Conservation (phyloP, 805 yeast species). For the Sungouiella thailandica region DNA sequence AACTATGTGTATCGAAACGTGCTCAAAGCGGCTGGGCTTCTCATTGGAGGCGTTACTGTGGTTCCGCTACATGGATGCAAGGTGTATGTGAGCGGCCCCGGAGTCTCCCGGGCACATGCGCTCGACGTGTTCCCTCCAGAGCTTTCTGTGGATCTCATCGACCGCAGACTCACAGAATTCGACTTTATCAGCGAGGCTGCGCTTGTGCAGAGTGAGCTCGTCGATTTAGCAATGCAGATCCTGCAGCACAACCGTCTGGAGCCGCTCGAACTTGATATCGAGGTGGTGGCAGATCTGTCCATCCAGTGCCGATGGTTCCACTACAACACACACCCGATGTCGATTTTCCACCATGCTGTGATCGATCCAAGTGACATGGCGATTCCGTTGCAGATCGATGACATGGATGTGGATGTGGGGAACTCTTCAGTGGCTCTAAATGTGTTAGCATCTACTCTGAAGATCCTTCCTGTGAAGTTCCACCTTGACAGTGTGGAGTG, state of each 20-base stretch:
- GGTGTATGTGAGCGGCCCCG: slow-evolving; percentile 14
- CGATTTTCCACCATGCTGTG: slow-evolving; percentile 9
- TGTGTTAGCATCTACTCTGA: slow-evolving; percentile 1
- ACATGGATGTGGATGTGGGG: slow-evolving; percentile 4
- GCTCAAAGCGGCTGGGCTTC: slow-evolving; percentile 17
- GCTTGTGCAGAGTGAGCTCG: slow-evolving; percentile 16
- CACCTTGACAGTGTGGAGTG: slow-evolving; percentile 20
- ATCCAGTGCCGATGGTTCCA: slow-evolving; percentile 15
- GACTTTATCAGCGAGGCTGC: slow-evolving; percentile 20
- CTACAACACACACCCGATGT: slow-evolving; percentile 12
- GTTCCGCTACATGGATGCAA: slow-evolving; percentile 16
- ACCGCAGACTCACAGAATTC: slow-evolving; percentile 18
- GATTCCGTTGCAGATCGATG: slow-evolving; percentile 5
- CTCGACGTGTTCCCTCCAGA: slow-evolving; percentile 23
- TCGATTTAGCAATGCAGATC: slow-evolving; percentile 9
- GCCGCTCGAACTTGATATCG: slow-evolving; percentile 12
- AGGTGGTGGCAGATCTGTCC: slow-evolving; percentile 17
- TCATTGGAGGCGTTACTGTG: slow-evolving; percentile 22
- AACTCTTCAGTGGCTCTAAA: slow-evolving; percentile 4
- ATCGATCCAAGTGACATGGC: slow-evolving; percentile 1
- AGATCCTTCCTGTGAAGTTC: slow-evolving; percentile 15
- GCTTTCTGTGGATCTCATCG: slow-evolving; percentile 16
- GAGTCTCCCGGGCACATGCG: slow-evolving; percentile 15
- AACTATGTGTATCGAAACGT: slow-evolving; percentile 18
- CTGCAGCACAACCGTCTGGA: slow-evolving; percentile 7